Evolutionary conservation across 148 eudicot species (phyloP).

Genomic region (Rhododendron ovatum): DNA sequence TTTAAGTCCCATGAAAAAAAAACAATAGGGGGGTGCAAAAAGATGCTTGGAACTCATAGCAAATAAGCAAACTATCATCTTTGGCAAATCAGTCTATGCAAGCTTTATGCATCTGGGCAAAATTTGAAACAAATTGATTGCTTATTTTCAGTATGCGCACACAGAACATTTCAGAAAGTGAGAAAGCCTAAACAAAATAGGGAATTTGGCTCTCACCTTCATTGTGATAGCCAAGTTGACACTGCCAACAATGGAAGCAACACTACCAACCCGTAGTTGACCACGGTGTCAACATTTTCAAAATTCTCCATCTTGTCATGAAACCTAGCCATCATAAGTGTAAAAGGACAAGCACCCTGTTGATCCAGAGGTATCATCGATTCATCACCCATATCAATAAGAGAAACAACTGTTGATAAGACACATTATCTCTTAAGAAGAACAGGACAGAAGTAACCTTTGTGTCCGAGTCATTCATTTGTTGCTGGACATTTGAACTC

Average conservation of each 20-base stretch:
- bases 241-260: constrained; percentile 56
- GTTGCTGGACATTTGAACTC: constrained; percentile 24
- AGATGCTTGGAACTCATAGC: background rate
- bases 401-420: background rate
- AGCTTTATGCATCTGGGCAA: background rate
- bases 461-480: constrained; percentile 20
- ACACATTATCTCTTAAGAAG: background rate
- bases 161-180: background rate
- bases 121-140: background rate
- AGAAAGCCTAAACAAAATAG: background rate
- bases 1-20: background rate
- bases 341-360: constrained; percentile 49
- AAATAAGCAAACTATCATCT: constrained; percentile 1
- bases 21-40: background rate
- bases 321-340: constrained; percentile 35
- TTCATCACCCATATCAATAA: background rate
- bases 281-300: constrained; percentile 44
- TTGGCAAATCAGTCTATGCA: background rate
- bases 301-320: constrained; percentile 43
- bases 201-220: constrained; percentile 28
- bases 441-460: constrained; percentile 30
- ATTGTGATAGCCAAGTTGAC: constrained; percentile 63
- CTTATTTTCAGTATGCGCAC: background rate
- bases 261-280: constrained; percentile 60
- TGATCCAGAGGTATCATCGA: constrained; percentile 30